These are phyloP conservation scores for Phytophthora litchii DNA, from an alignment of 352 stramenopile species.

Conservation along the genomic window DNA sequence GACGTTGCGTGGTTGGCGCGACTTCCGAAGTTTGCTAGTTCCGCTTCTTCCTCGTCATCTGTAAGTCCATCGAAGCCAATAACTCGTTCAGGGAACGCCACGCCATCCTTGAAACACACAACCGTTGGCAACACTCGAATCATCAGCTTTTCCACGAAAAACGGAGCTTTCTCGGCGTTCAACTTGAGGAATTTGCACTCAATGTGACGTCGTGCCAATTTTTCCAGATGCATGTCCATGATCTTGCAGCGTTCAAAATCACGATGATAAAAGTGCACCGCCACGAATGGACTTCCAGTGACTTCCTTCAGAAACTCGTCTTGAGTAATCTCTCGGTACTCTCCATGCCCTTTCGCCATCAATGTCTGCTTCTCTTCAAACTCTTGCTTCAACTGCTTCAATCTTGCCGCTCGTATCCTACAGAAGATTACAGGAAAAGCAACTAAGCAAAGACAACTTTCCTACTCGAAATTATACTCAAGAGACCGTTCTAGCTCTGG, in stretches of 20 bases:
- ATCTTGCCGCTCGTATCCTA: constrained; percentile 82
- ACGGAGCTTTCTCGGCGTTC: constrained; percentile 95
- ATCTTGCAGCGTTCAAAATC: constrained; percentile 98
- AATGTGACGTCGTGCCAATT: constrained; percentile 69
- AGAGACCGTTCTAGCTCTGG: constrained; percentile 70
- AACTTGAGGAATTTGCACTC: constrained; percentile 96
- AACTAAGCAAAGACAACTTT: constrained; percentile 7
- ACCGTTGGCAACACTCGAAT: constrained; percentile 94
- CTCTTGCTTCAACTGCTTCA: constrained; percentile 72
- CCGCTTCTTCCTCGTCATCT: constrained; percentile 69
- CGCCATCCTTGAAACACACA: constrained; percentile 92
- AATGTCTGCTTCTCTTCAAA: constrained; percentile 65
- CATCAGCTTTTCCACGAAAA: constrained; percentile 94
- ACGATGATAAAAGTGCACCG: constrained; percentile 97
- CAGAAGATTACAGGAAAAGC: constrained; percentile 5
- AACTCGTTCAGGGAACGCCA: constrained; percentile 90
- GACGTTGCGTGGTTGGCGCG: constrained; percentile 46
- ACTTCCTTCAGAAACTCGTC: constrained; percentile 97
- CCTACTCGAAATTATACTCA: neutral
- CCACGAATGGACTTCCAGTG: constrained; percentile 77
- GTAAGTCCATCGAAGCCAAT: constrained; percentile 94
- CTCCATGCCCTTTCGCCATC: constrained; percentile 74
- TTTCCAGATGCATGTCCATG: constrained; percentile 92
- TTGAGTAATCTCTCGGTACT: constrained; percentile 92
- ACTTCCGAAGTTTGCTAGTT: constrained; percentile 45